Percentiles rank a stretch among this genome's conserved stretches.
Conservation (phyloP, 768 basidiomycete species). For the Leccinellum albellum region DNA sequence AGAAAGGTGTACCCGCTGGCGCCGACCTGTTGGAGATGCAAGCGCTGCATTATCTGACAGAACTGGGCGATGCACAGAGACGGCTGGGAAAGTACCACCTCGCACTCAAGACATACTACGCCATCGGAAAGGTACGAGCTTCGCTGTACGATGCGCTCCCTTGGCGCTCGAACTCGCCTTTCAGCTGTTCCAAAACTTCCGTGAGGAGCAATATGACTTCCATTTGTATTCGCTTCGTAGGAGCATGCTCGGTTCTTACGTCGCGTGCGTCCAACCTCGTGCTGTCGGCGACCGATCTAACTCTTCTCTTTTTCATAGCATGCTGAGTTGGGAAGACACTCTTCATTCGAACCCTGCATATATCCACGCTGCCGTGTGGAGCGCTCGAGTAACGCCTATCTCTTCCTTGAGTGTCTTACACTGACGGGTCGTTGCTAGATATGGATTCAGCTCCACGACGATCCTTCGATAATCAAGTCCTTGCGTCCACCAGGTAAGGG, state of each 20-base stretch:
- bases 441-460: constrained; percentile 66
- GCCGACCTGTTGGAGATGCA: constrained; percentile 95
- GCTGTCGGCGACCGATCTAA: constrained; percentile 3
- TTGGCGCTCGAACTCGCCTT: constrained; percentile 4
- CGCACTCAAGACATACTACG: constrained; percentile 82
- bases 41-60: constrained; percentile 78
- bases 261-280: constrained; percentile 55
- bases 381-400: constrained; percentile 51
- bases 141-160: constrained; percentile 1
- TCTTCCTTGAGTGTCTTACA: constrained; percentile 10
- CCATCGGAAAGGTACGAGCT: constrained; percentile 61
- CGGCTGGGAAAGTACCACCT: constrained; percentile 62
- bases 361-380: constrained; percentile 65
- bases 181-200: constrained; percentile 79
- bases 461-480: constrained; percentile 55
- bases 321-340: constrained; percentile 78
- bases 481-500: constrained; percentile 36
- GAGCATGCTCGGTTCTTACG: constrained; percentile 80
- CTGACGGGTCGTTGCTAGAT: constrained; percentile 46
- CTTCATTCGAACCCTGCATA: constrained; percentile 77
- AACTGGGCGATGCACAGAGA: constrained; percentile 73
- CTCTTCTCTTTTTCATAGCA: constrained; percentile 37
- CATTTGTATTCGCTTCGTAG: constrained; percentile 92
- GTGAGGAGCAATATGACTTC: constrained; percentile 98
- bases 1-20: constrained; percentile 86